phyloP scores from a whole-genome alignment of 129 eudicot genomes.

The Escallonia herrerae region DNA sequence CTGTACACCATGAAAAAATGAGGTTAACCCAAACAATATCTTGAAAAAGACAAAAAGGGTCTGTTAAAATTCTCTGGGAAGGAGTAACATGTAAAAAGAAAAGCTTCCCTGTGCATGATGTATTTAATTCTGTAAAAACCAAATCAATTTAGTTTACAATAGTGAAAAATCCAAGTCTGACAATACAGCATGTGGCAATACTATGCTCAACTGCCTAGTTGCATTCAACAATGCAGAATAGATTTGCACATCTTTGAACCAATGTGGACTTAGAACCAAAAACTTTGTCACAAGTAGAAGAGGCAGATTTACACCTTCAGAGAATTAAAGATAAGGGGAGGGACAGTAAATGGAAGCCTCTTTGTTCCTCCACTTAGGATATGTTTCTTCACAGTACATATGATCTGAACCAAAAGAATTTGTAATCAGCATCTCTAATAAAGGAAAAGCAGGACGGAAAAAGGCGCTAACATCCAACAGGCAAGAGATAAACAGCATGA shows the following conservation, averaged over 20 bases:
- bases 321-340: conserved; percentile 83
- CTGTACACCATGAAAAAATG: conserved; percentile 27
- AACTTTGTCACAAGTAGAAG: conserved; percentile 1
- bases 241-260: background rate
- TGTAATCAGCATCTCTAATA: conserved; percentile 7
- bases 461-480: conserved; percentile 4
- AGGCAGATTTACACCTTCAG: conserved; percentile 57
- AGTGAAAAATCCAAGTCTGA: background rate
- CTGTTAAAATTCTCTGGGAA: background rate
- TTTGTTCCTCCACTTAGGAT: conserved; percentile 79
- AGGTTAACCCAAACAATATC: background rate
- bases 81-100: background rate
- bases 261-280: background rate
- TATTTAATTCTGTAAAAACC: background rate
- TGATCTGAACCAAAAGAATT: conserved; percentile 45
- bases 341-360: conserved; percentile 83
- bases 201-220: too few species aligned
- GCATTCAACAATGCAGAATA: too few species aligned
- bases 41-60: background rate
- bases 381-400: conserved; percentile 79
- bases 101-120: background rate
- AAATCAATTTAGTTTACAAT: background rate
- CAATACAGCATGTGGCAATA: too few species aligned
- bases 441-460: conserved; percentile 8
- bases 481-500: too few species aligned